phyloP scores from a whole-genome alignment of 2,329 filamentous ascomycete species.

The Aspergillus sp. region DNA sequence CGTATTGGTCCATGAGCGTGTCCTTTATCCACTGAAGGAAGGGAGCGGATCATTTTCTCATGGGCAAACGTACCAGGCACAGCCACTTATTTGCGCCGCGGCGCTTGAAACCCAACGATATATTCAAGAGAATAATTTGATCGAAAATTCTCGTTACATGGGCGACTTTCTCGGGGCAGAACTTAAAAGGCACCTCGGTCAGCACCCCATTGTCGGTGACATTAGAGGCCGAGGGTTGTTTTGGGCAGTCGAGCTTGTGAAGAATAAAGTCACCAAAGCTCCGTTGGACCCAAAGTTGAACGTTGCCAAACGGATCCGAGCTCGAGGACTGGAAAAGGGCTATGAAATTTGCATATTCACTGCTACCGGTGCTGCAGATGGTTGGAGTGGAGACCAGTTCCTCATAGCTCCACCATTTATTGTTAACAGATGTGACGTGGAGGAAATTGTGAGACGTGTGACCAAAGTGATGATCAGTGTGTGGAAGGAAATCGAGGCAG shows the following conservation, averaged over 20 bases:
- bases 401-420: conserved; percentile 2
- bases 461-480: too few relatives aligned
- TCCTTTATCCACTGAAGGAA: conserved; percentile 37
- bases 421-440: neutral
- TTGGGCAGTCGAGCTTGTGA: conserved; percentile 38
- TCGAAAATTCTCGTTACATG: conserved; percentile 34
- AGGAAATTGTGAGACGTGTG: too few relatives aligned
- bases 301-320: conserved; percentile 1
- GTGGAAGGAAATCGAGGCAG: too few relatives aligned
- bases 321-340: conserved; percentile 3
- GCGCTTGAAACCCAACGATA: conserved; percentile 57
- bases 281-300: neutral
- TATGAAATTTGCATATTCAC: conserved; percentile 2
- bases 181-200: conserved; percentile 20
- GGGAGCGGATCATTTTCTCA: conserved; percentile 42
- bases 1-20: conserved; percentile 44
- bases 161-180: conserved; percentile 7
- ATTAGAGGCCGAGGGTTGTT: conserved; percentile 54
- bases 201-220: conserved; percentile 46
- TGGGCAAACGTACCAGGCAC: conserved; percentile 56
- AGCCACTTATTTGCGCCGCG: conserved; percentile 48
- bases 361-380: conserved; percentile 3
- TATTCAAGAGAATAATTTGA: conserved; percentile 49
- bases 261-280: conserved; percentile 7
- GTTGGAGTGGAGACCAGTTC: conserved; percentile 43